These are phyloP conservation scores for Penicillium palitans DNA, from an alignment of 2,329 filamentous ascomycete species.

Conservation along the genomic window DNA sequence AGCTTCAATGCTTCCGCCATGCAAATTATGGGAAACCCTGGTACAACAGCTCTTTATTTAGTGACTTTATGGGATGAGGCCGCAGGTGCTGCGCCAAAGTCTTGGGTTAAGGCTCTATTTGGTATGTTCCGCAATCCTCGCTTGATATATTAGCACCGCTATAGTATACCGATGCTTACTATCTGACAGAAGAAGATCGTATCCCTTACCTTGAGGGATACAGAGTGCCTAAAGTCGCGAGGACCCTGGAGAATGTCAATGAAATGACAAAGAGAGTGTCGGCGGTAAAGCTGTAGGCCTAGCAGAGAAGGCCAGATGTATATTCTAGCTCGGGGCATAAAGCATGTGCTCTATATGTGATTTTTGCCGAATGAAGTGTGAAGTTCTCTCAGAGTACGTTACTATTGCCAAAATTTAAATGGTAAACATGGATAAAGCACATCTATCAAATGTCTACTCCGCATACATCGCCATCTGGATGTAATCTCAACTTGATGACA, in stretches of 20 bases:
- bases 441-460: neutral
- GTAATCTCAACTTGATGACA: neutral
- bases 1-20: neutral
- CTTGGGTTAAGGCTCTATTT: neutral
- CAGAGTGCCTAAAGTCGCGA: neutral
- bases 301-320: neutral
- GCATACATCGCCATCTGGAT: neutral
- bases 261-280: neutral
- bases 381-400: too few relatives aligned
- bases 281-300: neutral
- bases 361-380: neutral
- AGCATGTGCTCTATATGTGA: too few relatives aligned
- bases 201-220: slow-evolving; percentile 3
- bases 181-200: neutral
- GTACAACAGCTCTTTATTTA: slow-evolving; percentile 1
- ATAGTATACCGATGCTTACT: neutral
- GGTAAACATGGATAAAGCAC: neutral
- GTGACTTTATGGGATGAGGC: neutral
- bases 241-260: neutral
- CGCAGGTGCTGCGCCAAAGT: neutral
- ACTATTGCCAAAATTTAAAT: neutral
- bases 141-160: neutral
- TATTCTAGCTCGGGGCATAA: neutral
- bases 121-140: neutral
- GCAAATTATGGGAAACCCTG: neutral